Base-by-base conservation (phyloP, 2,329 filamentous ascomycete genomes). In the Teratosphaeria zuluensis region DNA sequence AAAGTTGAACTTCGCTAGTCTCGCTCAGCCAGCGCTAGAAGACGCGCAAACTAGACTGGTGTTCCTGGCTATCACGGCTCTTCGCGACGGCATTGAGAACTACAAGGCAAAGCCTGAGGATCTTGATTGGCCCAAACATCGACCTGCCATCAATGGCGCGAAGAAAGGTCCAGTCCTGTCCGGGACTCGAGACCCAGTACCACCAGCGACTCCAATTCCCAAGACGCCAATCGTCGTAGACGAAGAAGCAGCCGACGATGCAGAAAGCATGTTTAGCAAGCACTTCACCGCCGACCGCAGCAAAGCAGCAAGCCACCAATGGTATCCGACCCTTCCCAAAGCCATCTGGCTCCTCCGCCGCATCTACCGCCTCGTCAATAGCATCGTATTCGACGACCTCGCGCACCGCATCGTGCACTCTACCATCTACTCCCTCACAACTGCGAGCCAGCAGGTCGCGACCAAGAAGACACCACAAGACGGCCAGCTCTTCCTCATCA, bases 401-500 rank as follows among this genome's bases (percentile, higher is more conserved):
- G 86, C 86, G 5, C 87, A 89, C 69, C 85, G 85, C 67, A 94
- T 97, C 64, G 90, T 99, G 30, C 88, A 92, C 68, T 90, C 95
- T 73, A 94, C 92, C 1, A 96, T 92, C 0, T 77, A 87, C 56
- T 91, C 92, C 3, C 82, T 99, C 19, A 84, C 91, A 63, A 82
- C 85, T 55, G 92, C 90, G 31, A 88, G 91, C 64, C 62, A 70
- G 7, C 70, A 68, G 54, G 87, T 95, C 65, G 82, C 84, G 58
- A 81, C 81, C 38, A 84, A 83, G 58, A 78, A 81, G n/a, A 77
- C 77, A 70, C 81, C 83, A 1, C 81, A 86, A 6, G 91, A 97
- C 70, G 83, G 88, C 0, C 89, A 96, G 65, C 81, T 99, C 4
- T 99, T 99, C 74, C 86, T 96, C 69, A 87, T 99, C 67, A 94